Base-by-base conservation (phyloP, 345 rosid species). In the Ricinus communis region DNA sequence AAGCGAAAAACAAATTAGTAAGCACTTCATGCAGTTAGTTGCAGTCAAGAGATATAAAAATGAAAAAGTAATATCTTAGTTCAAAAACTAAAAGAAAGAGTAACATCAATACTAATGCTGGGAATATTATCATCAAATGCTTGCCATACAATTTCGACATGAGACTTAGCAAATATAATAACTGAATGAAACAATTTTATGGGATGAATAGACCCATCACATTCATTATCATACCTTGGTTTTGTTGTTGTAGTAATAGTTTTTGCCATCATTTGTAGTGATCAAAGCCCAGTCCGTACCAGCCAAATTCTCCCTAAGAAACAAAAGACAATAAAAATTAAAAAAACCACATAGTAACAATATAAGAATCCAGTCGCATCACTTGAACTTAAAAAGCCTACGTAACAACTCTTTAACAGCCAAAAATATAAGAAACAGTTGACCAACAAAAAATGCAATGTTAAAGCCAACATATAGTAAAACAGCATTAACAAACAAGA, bases 261-360 rank as follows among this genome's bases (percentile, higher is more conserved):
- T 95, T 75, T 88, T 90, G 24, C 97, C 96, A 78, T 95, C 98
- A 76, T 81, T 92, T 67, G 96, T 92, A 27, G 93, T 84, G 69
- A 95, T 87, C 62, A 88, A 73, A 22, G 87, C 93, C 99, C 99
- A 92, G 74, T 90, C 96, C 21, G 96, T 92, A 72, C 89, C 96
- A 60, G 85, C 81, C 82, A 95, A 77, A 80, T 82, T 76, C 77
- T 90, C 97, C 97, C 99, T 95, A 59, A 47, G 76, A 43, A 43
- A n/a, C n/a, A 12, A 43, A 43, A 43, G 47, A 43, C 1, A 11
- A 43, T 43, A 43, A 8, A 43, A 43, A 12, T 1, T 43, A 43
- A 43, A 3, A 9, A 43, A 4, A 43, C 1, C 47, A 43, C 7
- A 33, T 12, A 4, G 1, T 11, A 43, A n/a, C n/a, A 43, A 43